Evolutionary conservation across 441 rosid genomes (phyloP).

Genomic region (Breynia disticha): DNA sequence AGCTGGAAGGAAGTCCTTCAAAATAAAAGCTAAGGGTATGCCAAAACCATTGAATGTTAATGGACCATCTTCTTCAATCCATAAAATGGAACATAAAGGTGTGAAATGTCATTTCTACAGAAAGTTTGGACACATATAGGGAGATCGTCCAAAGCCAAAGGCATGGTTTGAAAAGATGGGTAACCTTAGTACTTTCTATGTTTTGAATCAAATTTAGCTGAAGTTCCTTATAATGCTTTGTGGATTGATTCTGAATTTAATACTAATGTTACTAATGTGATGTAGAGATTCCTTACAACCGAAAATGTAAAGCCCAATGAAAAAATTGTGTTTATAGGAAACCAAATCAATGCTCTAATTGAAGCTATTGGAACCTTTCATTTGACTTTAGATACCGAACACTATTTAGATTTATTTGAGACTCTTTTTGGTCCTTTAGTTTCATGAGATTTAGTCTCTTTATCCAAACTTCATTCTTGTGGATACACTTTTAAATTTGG

Average conservation of each 20-base stretch:
- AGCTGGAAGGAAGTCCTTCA: slow-evolving; percentile 7
- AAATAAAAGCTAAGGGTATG: background rate
- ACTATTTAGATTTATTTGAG: slow-evolving; percentile 2
- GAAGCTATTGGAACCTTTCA: too few species aligned
- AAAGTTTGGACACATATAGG: background rate
- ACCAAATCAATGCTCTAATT: background rate
- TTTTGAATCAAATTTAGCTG: slow-evolving; percentile 4
- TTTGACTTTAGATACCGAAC: slow-evolving; percentile 2
- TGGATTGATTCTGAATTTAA: background rate
- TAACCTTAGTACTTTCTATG: too few species aligned
- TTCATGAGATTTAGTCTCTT: too few species aligned
- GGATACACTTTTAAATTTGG: slow-evolving; percentile 8
- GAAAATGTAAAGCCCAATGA: background rate
- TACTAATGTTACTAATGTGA: background rate
- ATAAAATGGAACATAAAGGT: too few species aligned
- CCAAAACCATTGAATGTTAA: background rate
- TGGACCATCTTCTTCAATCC: too few species aligned
- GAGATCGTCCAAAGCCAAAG: slow-evolving; percentile 1
- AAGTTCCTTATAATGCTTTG: slow-evolving; percentile 2
- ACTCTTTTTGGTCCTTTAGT: slow-evolving; percentile 8
- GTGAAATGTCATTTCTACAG: too few species aligned
- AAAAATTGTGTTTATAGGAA: background rate
- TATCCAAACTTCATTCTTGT: slow-evolving; percentile 5
- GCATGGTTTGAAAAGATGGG: too few species aligned
- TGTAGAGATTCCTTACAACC: slow-evolving; percentile 4